phyloP scores from a whole-genome alignment of 768 basidiomycete genomes.

The Calocybe indica region DNA sequence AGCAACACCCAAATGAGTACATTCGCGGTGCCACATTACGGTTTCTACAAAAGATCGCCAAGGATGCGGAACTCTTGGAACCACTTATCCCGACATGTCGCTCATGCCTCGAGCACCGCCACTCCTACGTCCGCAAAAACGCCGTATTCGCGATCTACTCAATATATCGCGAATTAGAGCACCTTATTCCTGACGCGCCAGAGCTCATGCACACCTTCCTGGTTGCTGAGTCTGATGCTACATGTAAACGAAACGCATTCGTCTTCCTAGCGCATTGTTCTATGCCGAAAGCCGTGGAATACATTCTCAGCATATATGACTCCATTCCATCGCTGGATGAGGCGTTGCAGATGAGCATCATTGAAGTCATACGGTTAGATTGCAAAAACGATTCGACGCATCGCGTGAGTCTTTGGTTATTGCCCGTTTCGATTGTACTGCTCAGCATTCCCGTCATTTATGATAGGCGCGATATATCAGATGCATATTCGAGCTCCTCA shows the following conservation, averaged over 20 bases:
- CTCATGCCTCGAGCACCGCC: slow-evolving; percentile 92
- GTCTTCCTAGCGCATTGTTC: slow-evolving; percentile 86
- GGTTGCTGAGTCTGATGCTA: slow-evolving; percentile 90
- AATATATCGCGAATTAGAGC: slow-evolving; percentile 91
- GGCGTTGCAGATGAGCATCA: slow-evolving; percentile 90
- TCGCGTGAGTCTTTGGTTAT: slow-evolving; percentile 45
- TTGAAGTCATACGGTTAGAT: slow-evolving; percentile 89
- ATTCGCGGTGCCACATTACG: slow-evolving; percentile 97
- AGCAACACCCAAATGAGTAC: slow-evolving; percentile 99
- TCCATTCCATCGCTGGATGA: slow-evolving; percentile 81
- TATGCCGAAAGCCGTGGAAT: slow-evolving; percentile 89
- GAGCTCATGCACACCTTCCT: slow-evolving; percentile 97
- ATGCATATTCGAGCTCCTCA: slow-evolving; percentile 87
- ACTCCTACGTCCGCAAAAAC: slow-evolving; percentile 97
- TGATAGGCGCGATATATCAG: slow-evolving; percentile 87
- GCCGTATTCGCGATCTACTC: slow-evolving; percentile 95
- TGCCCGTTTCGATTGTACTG: neutral
- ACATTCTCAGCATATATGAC: slow-evolving; percentile 82
- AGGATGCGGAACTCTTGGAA: slow-evolving; percentile 91
- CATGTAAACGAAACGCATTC: slow-evolving; percentile 96
- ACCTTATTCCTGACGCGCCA: slow-evolving; percentile 93
- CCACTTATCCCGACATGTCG: slow-evolving; percentile 93
- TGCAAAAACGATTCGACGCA: slow-evolving; percentile 81
- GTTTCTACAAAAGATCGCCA: slow-evolving; percentile 91
- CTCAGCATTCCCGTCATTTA: slow-evolving; percentile 6